Conservation (phyloP, 202 grass and related monocot genomes). For the Saccharum hybrid region DNA sequence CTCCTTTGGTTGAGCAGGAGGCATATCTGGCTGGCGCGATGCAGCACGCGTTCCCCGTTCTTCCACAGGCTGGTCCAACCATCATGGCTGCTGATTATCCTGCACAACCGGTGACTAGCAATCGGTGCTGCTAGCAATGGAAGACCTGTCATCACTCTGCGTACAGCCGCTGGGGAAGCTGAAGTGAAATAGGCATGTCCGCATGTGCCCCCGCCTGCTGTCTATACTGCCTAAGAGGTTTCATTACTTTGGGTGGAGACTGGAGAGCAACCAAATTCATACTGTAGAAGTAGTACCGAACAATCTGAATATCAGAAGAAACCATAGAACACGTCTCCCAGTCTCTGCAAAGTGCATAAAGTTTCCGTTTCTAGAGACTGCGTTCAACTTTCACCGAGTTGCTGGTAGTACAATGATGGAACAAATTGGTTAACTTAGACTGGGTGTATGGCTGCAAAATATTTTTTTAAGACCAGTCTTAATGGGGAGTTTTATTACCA, state of each 20-base stretch:
- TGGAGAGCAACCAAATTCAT: background rate
- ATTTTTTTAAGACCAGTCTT: background rate
- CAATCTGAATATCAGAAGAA: background rate
- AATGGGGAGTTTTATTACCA: background rate
- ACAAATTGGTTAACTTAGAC: background rate
- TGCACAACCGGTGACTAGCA: background rate
- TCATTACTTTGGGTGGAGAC: background rate
- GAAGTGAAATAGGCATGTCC: background rate
- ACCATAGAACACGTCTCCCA: background rate
- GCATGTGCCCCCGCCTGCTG: background rate
- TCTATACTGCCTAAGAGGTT: background rate
- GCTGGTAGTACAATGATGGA: background rate
- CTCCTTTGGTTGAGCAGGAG: slow-evolving; percentile 47
- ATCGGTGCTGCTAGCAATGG: background rate
- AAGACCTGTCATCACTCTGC: background rate
- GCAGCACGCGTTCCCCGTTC: background rate
- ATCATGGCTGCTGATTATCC: background rate
- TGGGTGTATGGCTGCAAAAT: background rate
- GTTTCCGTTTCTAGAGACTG: background rate
- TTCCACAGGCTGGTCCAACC: slow-evolving; percentile 14
- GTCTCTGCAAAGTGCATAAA: background rate
- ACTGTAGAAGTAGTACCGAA: background rate
- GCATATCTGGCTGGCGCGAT: background rate
- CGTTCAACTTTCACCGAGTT: background rate
- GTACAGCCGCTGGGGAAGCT: background rate